Evolutionary conservation across 345 rosid species (phyloP).

Genomic region (Sisymbrium irio): DNA sequence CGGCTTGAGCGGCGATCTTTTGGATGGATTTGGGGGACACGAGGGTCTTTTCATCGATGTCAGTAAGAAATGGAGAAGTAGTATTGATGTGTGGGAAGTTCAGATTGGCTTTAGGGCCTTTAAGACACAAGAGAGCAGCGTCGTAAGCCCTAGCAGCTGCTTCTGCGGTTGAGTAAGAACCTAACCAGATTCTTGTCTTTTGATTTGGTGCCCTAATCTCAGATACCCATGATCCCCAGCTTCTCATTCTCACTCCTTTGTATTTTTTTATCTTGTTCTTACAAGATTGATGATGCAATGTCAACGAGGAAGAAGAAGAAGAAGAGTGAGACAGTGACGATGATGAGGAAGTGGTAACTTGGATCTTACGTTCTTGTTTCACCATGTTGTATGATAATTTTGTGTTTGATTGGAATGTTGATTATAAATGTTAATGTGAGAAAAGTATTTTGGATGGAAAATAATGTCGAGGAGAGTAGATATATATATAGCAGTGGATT

Average conservation of each 20-base stretch:
- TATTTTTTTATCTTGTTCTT: slow-evolving; percentile 57
- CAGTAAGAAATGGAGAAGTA: slow-evolving; percentile 33
- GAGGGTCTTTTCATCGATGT: slow-evolving; percentile 36
- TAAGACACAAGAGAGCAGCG: slow-evolving; percentile 91
- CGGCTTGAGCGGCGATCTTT: slow-evolving; percentile 82
- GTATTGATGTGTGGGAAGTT: slow-evolving; percentile 68
- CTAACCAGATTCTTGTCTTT: slow-evolving; percentile 95
- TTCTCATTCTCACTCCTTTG: slow-evolving; percentile 98
- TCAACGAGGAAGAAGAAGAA: slow-evolving; percentile 18
- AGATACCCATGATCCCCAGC: slow-evolving; percentile 99
- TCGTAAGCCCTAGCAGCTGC: slow-evolving; percentile 98
- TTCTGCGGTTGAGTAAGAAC: slow-evolving; percentile 91
- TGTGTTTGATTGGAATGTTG: not conserved
- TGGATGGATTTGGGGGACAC: slow-evolving; percentile 93
- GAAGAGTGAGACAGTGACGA: slow-evolving; percentile 9
- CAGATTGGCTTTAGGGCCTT: slow-evolving; percentile 74
- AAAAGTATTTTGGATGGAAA: slow-evolving; percentile 18
- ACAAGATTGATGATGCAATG: slow-evolving; percentile 17
- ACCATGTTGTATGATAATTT: slow-evolving; percentile 42
- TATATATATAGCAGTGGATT: slow-evolving; percentile 29
- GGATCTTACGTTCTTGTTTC: slow-evolving; percentile 56
- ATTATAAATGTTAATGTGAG: not conserved
- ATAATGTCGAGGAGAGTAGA: slow-evolving; percentile 9
- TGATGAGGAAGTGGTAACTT: slow-evolving; percentile 30
- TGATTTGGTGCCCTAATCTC: slow-evolving; percentile 97